Evolutionary conservation across 148 eudicot species (phyloP), one percentile per base, ranked within the genome.

Genomic region (Cornus kousa): DNA sequence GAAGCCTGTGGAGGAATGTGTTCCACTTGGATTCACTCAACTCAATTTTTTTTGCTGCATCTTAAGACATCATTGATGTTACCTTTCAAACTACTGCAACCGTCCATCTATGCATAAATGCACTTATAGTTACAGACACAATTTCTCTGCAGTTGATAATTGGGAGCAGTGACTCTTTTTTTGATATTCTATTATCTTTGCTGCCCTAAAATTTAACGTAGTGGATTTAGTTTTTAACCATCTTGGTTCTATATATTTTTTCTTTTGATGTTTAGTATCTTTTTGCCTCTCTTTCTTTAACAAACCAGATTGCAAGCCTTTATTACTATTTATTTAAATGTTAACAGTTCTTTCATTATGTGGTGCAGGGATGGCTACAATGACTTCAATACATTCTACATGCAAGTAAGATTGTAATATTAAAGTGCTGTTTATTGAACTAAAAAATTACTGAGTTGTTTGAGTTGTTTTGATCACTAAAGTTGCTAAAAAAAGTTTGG

Each of bases 351-450:
- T 71, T 74, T 35, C 43, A 28, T 64, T 74, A 59, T 40, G 79
- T 80, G 68, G 72, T 87, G 89, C 94, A 92, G 99, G 92, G 99
- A 96, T 87, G 99, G 99, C 55, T 93, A 96, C 90, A 96, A 94
- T 80, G 99, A 96, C 82, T 96, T 96, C 87, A 96, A 96, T 77
- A 96, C 99, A 78, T 96, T 96, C 87, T 96, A 96, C 86, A 89
- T 96, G 95, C 99, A 96, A 89, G 99, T 96, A 91, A 94, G 99
- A 53, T 73, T 48, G 55, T 71, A 57, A 70, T 39, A 43, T 43
- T 70, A 37, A 76, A 48, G 7, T 66, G 53, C 53, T 37, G 32
- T 74, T 55, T 68, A 19, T 50, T 48, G 70, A 31, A 19, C 23
- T 75, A 19, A 13, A 66, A 37, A 24, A 35, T 35, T 35, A 35